Evolutionary conservation across 371 early-diverging fungal species (phyloP).

Genomic region (Mucor saturninus): DNA sequence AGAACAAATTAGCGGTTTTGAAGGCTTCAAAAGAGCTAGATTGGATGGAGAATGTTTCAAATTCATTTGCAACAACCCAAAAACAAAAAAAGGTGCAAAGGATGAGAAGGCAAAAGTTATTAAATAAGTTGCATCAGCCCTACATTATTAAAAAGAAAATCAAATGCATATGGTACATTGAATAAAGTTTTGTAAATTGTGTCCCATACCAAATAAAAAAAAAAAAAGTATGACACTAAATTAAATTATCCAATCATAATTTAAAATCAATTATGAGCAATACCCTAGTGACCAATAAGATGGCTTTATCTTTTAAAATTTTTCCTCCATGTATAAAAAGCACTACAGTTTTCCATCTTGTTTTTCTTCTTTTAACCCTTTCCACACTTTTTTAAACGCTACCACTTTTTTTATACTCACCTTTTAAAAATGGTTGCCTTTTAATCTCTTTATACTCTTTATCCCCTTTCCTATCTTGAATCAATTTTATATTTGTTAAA

Average conservation of each 20-base stretch:
- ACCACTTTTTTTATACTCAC: conserved; percentile 11
- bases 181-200: not conserved
- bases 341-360: not conserved
- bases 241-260: conserved; percentile 5
- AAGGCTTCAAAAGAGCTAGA: not conserved
- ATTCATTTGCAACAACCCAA: not conserved
- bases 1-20: too few relatives aligned
- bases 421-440: conserved; percentile 34
- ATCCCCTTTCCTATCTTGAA: conserved; percentile 9
- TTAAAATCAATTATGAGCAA: conserved; percentile 17
- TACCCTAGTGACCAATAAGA: conserved; percentile 14
- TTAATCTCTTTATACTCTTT: conserved; percentile 21
- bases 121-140: conserved; percentile 2
- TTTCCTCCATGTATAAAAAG: not conserved
- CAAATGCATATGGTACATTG: conserved; percentile 1
- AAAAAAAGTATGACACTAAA: not conserved
- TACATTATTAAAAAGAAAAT: conserved; percentile 7
- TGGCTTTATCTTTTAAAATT: not conserved
- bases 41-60: conserved; percentile 17
- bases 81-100: not conserved
- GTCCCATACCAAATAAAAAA: not conserved
- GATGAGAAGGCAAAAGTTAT: conserved; percentile 9
- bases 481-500: conserved; percentile 27
- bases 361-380: conserved; percentile 12
- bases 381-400: conserved; percentile 2